Evolutionary conservation across 1,284 basidiomycete species (phyloP).

Genomic region (Pyrrhoderma lamaoense): DNA sequence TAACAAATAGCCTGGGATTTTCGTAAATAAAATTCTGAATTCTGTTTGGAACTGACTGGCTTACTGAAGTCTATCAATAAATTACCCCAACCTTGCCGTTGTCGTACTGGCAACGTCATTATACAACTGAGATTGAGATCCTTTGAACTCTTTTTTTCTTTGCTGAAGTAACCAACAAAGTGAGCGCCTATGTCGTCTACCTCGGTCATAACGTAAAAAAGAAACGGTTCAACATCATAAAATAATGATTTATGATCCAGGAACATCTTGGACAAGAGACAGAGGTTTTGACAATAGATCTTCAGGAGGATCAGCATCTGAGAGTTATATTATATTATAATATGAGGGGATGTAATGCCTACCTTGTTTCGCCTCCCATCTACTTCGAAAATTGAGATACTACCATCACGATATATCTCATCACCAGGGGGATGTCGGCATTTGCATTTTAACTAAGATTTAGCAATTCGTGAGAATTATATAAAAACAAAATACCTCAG

Average conservation of each 20-base stretch:
- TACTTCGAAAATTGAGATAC: slow-evolving; percentile 92
- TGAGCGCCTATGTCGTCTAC: slow-evolving; percentile 84
- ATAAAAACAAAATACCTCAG: not conserved
- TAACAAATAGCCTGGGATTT: slow-evolving; percentile 76
- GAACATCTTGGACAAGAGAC: slow-evolving; percentile 98
- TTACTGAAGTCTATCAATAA: slow-evolving; percentile 93
- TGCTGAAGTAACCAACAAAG: slow-evolving; percentile 98
- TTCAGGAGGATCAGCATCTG: slow-evolving; percentile 25
- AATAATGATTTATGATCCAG: slow-evolving; percentile 99
- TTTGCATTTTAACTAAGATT: slow-evolving; percentile 84
- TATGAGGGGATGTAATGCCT: slow-evolving; percentile 13
- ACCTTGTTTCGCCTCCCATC: slow-evolving; percentile 98
- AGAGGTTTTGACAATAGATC: slow-evolving; percentile 99
- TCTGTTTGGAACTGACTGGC: slow-evolving; percentile 29
- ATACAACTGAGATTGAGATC: slow-evolving; percentile 99
- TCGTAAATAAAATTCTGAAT: slow-evolving; percentile 5
- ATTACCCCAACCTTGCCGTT: slow-evolving; percentile 93
- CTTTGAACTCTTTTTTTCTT: slow-evolving; percentile 95
- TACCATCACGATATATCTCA: slow-evolving; percentile 92
- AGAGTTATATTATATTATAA: too few relatives aligned
- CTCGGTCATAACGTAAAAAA: slow-evolving; percentile 98
- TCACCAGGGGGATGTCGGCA: slow-evolving; percentile 93
- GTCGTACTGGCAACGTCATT: slow-evolving; percentile 95
- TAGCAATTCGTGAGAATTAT: slow-evolving; percentile 1
- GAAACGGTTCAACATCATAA: slow-evolving; percentile 98